These are phyloP conservation scores for Lonicera japonica DNA, from an alignment of 129 eudicot genomes.

Conservation along the genomic window DNA sequence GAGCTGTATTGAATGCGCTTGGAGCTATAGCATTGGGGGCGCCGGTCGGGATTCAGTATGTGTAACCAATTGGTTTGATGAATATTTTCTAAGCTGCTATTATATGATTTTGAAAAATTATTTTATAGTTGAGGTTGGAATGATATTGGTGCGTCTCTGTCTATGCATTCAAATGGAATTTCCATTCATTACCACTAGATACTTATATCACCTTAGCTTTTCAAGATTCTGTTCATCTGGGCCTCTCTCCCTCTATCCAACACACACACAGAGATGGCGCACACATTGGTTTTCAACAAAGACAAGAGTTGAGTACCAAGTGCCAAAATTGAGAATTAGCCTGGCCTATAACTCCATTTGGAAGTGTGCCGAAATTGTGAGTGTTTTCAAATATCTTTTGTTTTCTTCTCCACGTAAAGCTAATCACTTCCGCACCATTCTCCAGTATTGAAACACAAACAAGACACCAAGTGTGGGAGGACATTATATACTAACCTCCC, in stretches of 20 bases:
- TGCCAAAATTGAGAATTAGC: too few relatives aligned
- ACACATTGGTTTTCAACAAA: background rate
- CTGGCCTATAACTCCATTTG: background rate
- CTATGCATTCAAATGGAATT: background rate
- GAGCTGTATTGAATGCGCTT: slow-evolving; percentile 72
- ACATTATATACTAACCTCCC: too few relatives aligned
- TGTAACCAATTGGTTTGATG: slow-evolving; percentile 22
- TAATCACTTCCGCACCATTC: too few relatives aligned
- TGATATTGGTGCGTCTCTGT: slow-evolving; percentile 5
- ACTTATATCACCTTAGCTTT: background rate
- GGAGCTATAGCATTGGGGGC: slow-evolving; percentile 97
- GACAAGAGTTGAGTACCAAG: background rate
- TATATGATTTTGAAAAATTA: slow-evolving; percentile 7
- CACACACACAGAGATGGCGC: too few relatives aligned
- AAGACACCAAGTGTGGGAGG: too few relatives aligned
- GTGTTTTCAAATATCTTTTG: too few relatives aligned
- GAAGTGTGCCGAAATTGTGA: too few relatives aligned
- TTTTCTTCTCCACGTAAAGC: too few relatives aligned
- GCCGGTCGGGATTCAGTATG: slow-evolving; percentile 74
- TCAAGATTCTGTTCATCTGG: too few relatives aligned
- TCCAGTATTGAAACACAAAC: too few relatives aligned
- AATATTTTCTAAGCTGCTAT: slow-evolving; percentile 6
- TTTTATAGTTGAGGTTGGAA: slow-evolving; percentile 20
- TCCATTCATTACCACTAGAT: slow-evolving; percentile 5
- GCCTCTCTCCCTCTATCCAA: too few relatives aligned